A percentile compares a stretch with the other conserved stretches of the same genome.
Evolutionary conservation across 768 basidiomycete genomes (phyloP).

Genomic region (Dioszegia crocea): DNA sequence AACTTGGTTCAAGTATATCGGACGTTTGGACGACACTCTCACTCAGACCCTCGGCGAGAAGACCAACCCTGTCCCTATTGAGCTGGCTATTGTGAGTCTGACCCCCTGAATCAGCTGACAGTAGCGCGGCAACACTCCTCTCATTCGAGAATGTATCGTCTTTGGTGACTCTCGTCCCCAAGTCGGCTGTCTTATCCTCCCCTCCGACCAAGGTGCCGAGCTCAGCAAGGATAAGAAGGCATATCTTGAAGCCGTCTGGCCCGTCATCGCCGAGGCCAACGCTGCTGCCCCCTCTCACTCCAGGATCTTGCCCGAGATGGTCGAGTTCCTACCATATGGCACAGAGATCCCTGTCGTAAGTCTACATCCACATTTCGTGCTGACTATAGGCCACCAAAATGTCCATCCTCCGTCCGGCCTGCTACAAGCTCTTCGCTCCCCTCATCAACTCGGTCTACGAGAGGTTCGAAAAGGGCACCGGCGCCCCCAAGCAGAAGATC

Average conservation of each 20-base stretch:
- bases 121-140: slow-evolving; percentile 54
- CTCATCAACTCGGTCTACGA: slow-evolving; percentile 52
- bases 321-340: slow-evolving; percentile 55
- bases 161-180: slow-evolving; percentile 58
- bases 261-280: slow-evolving; percentile 58
- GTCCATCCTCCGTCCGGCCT: slow-evolving; percentile 55
- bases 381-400: slow-evolving; percentile 55
- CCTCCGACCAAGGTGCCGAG: slow-evolving; percentile 51
- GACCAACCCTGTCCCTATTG: slow-evolving; percentile 60
- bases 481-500: slow-evolving; percentile 38
- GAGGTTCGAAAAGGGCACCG: slow-evolving; percentile 53
- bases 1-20: slow-evolving; percentile 56
- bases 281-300: slow-evolving; percentile 58
- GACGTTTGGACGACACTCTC: slow-evolving; percentile 59
- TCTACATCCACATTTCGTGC: slow-evolving; percentile 4
- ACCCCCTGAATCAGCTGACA: slow-evolving; percentile 10
- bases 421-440: slow-evolving; percentile 56
- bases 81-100: slow-evolving; percentile 53
- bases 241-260: slow-evolving; percentile 52
- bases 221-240: slow-evolving; percentile 45
- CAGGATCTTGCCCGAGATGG: slow-evolving; percentile 55
- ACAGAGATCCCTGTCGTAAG: slow-evolving; percentile 54
- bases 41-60: slow-evolving; percentile 56
- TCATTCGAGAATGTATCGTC: slow-evolving; percentile 57
- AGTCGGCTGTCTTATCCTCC: slow-evolving; percentile 57